Evolutionary conservation across 495 filamentous ascomycete genomes (phyloP), one percentile per base, ranked within the genome.

Genomic region (Parathielavia hyrcaniae): DNA sequence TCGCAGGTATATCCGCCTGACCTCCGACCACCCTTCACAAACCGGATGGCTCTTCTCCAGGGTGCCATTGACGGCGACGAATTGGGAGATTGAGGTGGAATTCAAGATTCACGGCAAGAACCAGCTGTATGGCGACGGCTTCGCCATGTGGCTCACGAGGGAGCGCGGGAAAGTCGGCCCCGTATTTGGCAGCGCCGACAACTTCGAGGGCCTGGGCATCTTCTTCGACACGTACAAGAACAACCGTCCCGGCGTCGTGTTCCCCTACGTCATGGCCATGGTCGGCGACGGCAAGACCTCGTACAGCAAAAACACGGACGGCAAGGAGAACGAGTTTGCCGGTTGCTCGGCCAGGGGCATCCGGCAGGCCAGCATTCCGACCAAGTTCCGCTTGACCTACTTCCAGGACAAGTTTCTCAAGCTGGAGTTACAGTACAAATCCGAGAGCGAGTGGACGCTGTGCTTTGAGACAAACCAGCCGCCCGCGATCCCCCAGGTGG

Each of bases 191-290:
- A 83, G 80, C 36, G 80, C 79, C 16, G 95, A 99, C 73, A 81
- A 82, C 47, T 99, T 97, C 64, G 93, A 97, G 66, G 95, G 95
- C 13, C 81, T 99, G 14, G 95, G 93, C 41, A 80, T 99, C 67
- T 97, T 99, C 80, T 85, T 99, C 75, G 95, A 99, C 69, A 99
- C 95, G 47, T 99, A 99, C 78, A 99, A 99, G 84, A 99, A 99
- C 76, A 95, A 96, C 77, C 84, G 95, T 17, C 95, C 95, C 10
- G 95, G 95, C 11, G 85, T 87, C 17, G 86, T 95, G 22, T 99
- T 99, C 73, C 95, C 95, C 40, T 97, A 96, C 65, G 87, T 99
- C 64, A 95, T 97, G 90, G 95, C 95, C 50, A 97, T 97, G 93
- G 78, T 96, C 67, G 93, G 82, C 19, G 93, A 99, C 71, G 91